Base-by-base conservation (phyloP, 306 rosid species). In the Adenanthera pavonina region DNA sequence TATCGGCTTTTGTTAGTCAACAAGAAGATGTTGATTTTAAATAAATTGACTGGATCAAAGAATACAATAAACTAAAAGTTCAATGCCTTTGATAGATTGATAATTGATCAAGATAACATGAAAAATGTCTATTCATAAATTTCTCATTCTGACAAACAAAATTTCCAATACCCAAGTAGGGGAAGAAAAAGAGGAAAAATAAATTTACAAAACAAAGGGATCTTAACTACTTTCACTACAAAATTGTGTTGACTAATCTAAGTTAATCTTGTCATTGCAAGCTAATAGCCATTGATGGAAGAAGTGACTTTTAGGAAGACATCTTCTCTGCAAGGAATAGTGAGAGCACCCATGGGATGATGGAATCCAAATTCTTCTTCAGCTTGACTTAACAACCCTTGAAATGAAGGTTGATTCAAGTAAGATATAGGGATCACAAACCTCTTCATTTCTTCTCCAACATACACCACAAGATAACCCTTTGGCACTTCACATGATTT, bases 391-490 rank as follows among this genome's bases (percentile, higher is more conserved):
- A 54, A 15, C 61, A 54, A 54, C 11, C n/a, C 61, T 54, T 54
- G 61, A n/a, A 54, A 54, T 6, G 61, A n/a, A 54, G 10, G 61
- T n/a, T 54, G 61, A 13, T 49, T 49, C 54, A 81, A 73, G 68
- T 38, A 73, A 20, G 84, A 64, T 9, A 73, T 6, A 4, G 84
- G 84, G 3, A 80, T 43, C 33, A 73, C 56, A 6, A 61, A 73
- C 46, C 84, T 25, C 36, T 49, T 80, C 84, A 46, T 49, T 64
- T 80, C 61, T 8, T 80, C 79, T 10, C 84, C 84, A 49, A 80
- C 79, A 38, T 73, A 62, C 10, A 80, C 67, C 10, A 68, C 71
- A 25, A 80, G 44, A 60, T 73, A 73, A 3, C 79, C 84, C 30
- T 38, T 80, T 25, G 67, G 79, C 14, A 73, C 74, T 12, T 68